phyloP scores from a whole-genome alignment of 345 rosid genomes.

The Pistacia atlantica region DNA sequence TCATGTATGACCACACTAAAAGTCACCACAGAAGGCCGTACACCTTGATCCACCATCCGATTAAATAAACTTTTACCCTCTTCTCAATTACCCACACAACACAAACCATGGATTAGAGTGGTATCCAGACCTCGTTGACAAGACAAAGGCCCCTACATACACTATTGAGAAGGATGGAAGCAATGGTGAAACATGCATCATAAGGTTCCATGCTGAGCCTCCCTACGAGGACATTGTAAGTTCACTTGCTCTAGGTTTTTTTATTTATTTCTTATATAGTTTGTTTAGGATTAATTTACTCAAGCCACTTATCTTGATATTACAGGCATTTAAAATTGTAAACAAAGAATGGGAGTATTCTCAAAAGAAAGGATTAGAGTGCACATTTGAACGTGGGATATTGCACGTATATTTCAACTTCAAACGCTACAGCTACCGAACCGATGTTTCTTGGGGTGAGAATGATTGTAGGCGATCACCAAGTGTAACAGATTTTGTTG shows the following conservation, averaged over 20 bases:
- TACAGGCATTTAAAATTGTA: conserved; percentile 84
- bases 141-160: conserved; percentile 76
- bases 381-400: conserved; percentile 94
- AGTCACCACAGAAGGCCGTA: too few relatives aligned
- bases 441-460: background rate
- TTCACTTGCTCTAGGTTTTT: conserved; percentile 14
- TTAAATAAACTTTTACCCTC: too few relatives aligned
- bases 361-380: conserved; percentile 92
- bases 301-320: background rate
- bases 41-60: too few relatives aligned
- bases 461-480: background rate
- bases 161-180: conserved; percentile 84
- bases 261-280: background rate
- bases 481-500: background rate
- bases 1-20: too few relatives aligned
- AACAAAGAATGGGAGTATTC: conserved; percentile 99
- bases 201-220: conserved; percentile 93
- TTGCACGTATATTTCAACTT: conserved; percentile 90
- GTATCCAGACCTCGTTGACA: conserved; percentile 81
- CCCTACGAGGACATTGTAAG: conserved; percentile 94
- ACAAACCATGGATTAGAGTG: too few relatives aligned
- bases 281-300: background rate
- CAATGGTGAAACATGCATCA: conserved; percentile 79
- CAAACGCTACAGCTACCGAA: conserved; percentile 76
- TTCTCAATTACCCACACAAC: too few relatives aligned